Evolutionary conservation across 345 rosid genomes (phyloP).

Genomic region (Lepidium africanum): DNA sequence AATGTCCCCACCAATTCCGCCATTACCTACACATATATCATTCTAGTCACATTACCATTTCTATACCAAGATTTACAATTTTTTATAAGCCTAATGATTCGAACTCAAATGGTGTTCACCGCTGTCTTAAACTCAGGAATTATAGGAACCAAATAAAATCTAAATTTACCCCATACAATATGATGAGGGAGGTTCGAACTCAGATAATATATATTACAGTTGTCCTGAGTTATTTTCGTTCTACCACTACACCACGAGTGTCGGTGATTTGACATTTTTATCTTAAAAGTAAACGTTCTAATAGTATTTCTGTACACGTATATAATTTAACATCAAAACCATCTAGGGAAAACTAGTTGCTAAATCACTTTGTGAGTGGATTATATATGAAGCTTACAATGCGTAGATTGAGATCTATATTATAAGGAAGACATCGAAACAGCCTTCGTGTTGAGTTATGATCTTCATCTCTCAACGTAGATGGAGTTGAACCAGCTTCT

Average conservation of each 20-base stretch:
- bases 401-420: conserved; percentile 46
- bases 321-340: background rate
- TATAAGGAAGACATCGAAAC: conserved; percentile 18
- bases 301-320: background rate
- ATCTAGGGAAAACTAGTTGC: background rate
- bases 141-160: too few species aligned
- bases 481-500: conserved; percentile 32
- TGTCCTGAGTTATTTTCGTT: too few species aligned
- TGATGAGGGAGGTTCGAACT: too few species aligned
- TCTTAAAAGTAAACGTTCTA: too few species aligned
- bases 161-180: too few species aligned
- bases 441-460: conserved; percentile 1
- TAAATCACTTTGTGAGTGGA: background rate
- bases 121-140: too few species aligned
- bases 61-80: background rate
- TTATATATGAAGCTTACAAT: conserved; percentile 36
- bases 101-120: too few species aligned
- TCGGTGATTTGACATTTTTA: too few species aligned
- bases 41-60: background rate
- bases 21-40: conserved; percentile 39
- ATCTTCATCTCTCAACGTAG: conserved; percentile 23
- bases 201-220: too few species aligned
- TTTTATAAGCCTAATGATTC: too few species aligned
- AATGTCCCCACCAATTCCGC: conserved; percentile 83
- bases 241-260: too few species aligned